Evolutionary conservation across 768 basidiomycete species (phyloP).

Genomic region (Lentinula sp.): DNA sequence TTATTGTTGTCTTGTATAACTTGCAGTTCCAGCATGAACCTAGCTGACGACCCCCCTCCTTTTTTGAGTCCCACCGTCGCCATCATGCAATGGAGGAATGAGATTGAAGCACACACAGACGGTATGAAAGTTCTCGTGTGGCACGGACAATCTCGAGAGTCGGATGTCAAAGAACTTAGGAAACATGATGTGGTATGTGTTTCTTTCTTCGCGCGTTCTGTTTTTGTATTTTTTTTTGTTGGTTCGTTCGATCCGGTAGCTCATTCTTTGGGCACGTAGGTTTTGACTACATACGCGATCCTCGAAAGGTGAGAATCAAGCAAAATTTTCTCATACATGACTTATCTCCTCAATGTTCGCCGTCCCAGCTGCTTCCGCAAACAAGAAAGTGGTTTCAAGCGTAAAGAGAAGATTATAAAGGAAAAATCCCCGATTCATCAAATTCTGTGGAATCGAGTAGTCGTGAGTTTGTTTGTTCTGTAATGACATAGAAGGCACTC

Average conservation of each 20-base stretch:
- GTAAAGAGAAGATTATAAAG: constrained; percentile 76
- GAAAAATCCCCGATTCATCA: constrained; percentile 83
- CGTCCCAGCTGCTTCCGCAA: constrained; percentile 73
- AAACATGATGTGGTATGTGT: constrained; percentile 79
- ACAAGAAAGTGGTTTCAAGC: constrained; percentile 88
- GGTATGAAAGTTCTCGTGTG: constrained; percentile 85
- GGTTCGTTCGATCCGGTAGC: too few relatives aligned
- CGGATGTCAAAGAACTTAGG: constrained; percentile 59
- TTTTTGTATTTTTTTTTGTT: too few relatives aligned
- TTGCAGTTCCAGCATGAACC: constrained; percentile 41
- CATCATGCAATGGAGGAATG: constrained; percentile 86
- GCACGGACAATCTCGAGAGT: constrained; percentile 78
- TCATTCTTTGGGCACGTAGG: constrained; percentile 28
- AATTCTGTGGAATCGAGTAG: constrained; percentile 78
- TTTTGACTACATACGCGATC: constrained; percentile 84
- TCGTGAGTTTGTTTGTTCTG: constrained; percentile 36
- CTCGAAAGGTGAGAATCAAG: constrained; percentile 49
- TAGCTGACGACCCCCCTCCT: not conserved
- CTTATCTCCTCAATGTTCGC: not conserved
- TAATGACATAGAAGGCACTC: too few relatives aligned
- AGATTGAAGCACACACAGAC: constrained; percentile 81
- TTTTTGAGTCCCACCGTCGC: constrained; percentile 43
- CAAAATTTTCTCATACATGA: not conserved
- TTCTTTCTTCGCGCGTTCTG: not conserved
- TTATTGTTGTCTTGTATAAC: constrained; percentile 24